Evolutionary conservation across 2,329 filamentous ascomycete genomes (phyloP), one percentile per base, ranked within the genome.

Genomic region (Sclerotinia glacialis): DNA sequence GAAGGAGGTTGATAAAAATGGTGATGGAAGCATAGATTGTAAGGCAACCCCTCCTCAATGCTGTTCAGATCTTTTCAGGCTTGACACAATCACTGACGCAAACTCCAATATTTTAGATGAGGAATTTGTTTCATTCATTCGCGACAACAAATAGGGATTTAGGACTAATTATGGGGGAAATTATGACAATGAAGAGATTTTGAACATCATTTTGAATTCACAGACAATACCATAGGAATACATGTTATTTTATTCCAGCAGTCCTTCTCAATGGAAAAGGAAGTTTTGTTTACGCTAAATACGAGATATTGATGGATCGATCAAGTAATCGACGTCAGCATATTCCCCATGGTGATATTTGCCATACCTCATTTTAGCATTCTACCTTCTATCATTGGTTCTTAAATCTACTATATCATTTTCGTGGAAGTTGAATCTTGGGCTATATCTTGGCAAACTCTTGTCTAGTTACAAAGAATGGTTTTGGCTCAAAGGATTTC

Each of bases 21-120:
- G 84, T 50, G 85, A 88, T 73, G 86, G 86, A 67, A 80, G 82
- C 70, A 88, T 89, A 76, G 86, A 88, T 77, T 89, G 85, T 64
- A 61, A 44, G 64, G n/a, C 28, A 23, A 14, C 21, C 5, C 12
- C 46, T 21, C 34, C 11, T 5, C 26, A 26, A 31, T 37, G 18
- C 21, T 34, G 2, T 28, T 46, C n/a, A 2, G 34, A 23, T 26
- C 52, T 58, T 21, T n/a, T 5, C n/a, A 11, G 53, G 47, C 16
- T 54, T 34, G 42, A n/a, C 7, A 40, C 59, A 23, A 46, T 31
- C 8, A 50, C 46, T 66, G 61, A 60, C 28, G 12, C 9, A 11
- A 11, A 28, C 28, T n/a, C 4, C 5, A 34, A 28, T 64, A 23
- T 37, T 37, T 18, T 28, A 69, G 67, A 69, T 44, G 65, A 69